These are phyloP conservation scores for Myochromella boudieri DNA, from an alignment of 768 basidiomycete species.

Conservation along the genomic window DNA sequence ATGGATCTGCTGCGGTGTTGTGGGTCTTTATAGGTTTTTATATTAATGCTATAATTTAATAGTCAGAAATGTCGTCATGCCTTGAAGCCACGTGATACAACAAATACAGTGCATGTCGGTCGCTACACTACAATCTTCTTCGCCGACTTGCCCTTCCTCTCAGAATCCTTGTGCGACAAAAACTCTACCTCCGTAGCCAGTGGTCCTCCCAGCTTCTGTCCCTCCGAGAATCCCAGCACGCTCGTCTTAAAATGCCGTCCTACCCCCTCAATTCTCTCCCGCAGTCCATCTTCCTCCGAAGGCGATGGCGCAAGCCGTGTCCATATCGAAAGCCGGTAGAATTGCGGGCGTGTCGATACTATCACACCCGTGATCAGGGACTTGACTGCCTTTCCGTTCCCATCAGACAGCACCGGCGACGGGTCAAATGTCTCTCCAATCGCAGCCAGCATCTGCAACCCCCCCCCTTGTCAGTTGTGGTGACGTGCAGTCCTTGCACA, in stretches of 20 bases:
- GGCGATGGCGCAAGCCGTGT: conserved; percentile 76
- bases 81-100: conserved; percentile 1
- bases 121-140: conserved; percentile 75
- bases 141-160: conserved; percentile 86
- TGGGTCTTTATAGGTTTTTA: conserved; percentile 16
- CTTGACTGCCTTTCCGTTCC: conserved; percentile 40
- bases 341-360: conserved; percentile 89
- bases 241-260: conserved; percentile 89
- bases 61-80: conserved; percentile 8
- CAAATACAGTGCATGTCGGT: conserved; percentile 14
- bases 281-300: conserved; percentile 53
- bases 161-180: conserved; percentile 90
- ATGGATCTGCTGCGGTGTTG: conserved; percentile 10
- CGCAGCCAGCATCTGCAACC: conserved; percentile 90
- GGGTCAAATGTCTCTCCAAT: conserved; percentile 99
- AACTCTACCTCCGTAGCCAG: conserved; percentile 95
- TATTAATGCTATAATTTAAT: neutral
- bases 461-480: conserved; percentile 5
- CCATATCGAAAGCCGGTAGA: conserved; percentile 98
- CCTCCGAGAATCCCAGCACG: conserved; percentile 80
- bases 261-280: conserved; percentile 80
- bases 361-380: conserved; percentile 92
- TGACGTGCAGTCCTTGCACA: conserved; percentile 31
- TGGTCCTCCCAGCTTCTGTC: conserved; percentile 77
- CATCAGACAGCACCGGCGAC: conserved; percentile 53